Evolutionary conservation across 495 filamentous ascomycete genomes (phyloP), one percentile per base, ranked within the genome.

Genomic region (Hypoxylon intermedium): DNA sequence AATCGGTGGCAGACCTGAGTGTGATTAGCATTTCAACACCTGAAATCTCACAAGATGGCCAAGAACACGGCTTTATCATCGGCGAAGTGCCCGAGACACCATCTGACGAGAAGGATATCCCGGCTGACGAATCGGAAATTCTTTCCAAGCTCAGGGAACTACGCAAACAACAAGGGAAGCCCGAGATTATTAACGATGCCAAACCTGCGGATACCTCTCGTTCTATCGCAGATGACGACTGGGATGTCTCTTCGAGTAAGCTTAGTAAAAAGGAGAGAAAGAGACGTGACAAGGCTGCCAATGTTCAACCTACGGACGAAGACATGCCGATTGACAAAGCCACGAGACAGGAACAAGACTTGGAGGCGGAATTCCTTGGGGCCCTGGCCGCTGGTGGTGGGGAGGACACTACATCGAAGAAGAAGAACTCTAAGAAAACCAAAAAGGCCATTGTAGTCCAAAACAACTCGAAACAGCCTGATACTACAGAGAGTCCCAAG

Each of bases 1-100:
- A 82, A 64, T 74, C 73, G 2, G 68, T 73, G 6, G 69, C 72
- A 2, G 74, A 77, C 55, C 60, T 77, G 13, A 70, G 70, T 16
- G 18, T 60, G 16, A 9, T 33, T 38, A 59, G 67, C 30, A 24
- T 49, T 3, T 26, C 43, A 43, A 9, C 30, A 26, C 19, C 37
- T 15, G 15, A 19, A 20, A 6, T 28, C 2, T 43, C 56, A 21
- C 45, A 42, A 23, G 24, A 37, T 36, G 20, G 34, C 12, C 60
- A 13, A 26, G 47, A 53, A 9, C 47, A 50, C 53, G 50, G 58
- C 9, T 69, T 51, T 34, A 53, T 55, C 15, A 53, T 57, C n/a
- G 54, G 58, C 11, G 59, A 69, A 38, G 58, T 61, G 9, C 30
- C 48, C 9, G 59, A 69, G 19, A 61, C 58, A 30, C 56, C 58